These are phyloP conservation scores for Hypoxylon sp. DNA, from an alignment of 2,329 filamentous ascomycete genomes.

Conservation along the genomic window DNA sequence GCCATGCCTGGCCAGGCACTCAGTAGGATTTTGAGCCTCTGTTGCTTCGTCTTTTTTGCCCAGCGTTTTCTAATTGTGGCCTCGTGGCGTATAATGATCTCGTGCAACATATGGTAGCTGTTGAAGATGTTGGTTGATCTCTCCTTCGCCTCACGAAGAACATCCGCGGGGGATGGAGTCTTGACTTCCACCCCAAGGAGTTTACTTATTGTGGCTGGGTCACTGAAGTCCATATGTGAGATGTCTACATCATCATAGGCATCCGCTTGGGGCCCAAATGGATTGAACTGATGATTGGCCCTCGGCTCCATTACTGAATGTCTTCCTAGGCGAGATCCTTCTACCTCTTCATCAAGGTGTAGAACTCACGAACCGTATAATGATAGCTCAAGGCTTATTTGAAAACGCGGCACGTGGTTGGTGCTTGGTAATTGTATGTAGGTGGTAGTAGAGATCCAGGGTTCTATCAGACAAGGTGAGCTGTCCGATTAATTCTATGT, in stretches of 20 bases:
- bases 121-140: constrained; percentile 51
- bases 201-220: background rate
- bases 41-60: constrained; percentile 64
- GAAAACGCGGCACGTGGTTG: too few species aligned
- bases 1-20: constrained; percentile 66
- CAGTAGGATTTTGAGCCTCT: constrained; percentile 62
- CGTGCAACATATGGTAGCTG: constrained; percentile 54
- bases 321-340: too few species aligned
- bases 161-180: constrained; percentile 1
- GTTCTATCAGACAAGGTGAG: too few species aligned
- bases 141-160: constrained; percentile 31
- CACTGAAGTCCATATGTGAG: background rate
- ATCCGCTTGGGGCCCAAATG: background rate
- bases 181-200: background rate
- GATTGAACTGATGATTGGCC: background rate
- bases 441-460: too few species aligned
- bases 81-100: constrained; percentile 65
- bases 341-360: too few species aligned
- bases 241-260: background rate
- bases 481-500: too few species aligned
- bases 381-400: too few species aligned
- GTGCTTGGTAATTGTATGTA: too few species aligned
- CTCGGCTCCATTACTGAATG: background rate
- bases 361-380: too few species aligned
- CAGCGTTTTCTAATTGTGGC: constrained; percentile 65